phyloP scores from a whole-genome alignment of 2,329 filamentous ascomycete species.

The Claviceps quebecensis region DNA sequence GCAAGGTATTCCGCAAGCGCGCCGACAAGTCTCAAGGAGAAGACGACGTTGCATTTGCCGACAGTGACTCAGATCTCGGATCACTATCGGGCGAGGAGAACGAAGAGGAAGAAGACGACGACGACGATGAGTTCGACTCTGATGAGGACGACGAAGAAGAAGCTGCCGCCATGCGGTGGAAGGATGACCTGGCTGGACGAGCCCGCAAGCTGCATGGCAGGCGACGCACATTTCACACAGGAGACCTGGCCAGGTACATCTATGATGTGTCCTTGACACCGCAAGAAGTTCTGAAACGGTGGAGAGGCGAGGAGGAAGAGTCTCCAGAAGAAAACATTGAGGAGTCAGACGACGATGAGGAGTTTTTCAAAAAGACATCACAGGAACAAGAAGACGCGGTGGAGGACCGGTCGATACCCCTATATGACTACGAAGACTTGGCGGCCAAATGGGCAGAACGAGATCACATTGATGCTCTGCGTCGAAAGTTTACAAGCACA shows the following conservation, averaged over 20 bases:
- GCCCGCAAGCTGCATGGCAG: slow-evolving; percentile 58
- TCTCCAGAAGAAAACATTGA: slow-evolving; percentile 45
- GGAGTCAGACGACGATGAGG: slow-evolving; percentile 36
- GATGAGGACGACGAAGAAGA: slow-evolving; percentile 49
- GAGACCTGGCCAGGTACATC: slow-evolving; percentile 74
- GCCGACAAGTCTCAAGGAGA: slow-evolving; percentile 38
- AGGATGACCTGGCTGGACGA: slow-evolving; percentile 67
- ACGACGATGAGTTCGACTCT: slow-evolving; percentile 18
- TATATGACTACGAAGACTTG: slow-evolving; percentile 66
- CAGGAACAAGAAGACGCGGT: slow-evolving; percentile 54
- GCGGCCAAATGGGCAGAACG: slow-evolving; percentile 75
- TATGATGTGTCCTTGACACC: slow-evolving; percentile 73
- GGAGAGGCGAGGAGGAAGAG: slow-evolving; percentile 54
- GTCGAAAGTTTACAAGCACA: slow-evolving; percentile 60
- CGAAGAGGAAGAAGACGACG: slow-evolving; percentile 29
- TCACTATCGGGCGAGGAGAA: slow-evolving; percentile 53
- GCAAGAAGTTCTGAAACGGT: slow-evolving; percentile 60
- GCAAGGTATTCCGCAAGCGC: slow-evolving; percentile 44
- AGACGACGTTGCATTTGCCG: slow-evolving; percentile 77
- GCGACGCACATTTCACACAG: slow-evolving; percentile 59
- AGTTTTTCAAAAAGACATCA: slow-evolving; percentile 51
- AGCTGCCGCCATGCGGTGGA: slow-evolving; percentile 67
- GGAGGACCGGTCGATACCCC: slow-evolving; percentile 68
- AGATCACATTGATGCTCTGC: slow-evolving; percentile 61
- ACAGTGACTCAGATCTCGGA: slow-evolving; percentile 92